A percentile compares a stretch with the other conserved stretches of the same genome.
Conservation (phyloP, 306 rosid species). For the Cicer yamashitae region DNA sequence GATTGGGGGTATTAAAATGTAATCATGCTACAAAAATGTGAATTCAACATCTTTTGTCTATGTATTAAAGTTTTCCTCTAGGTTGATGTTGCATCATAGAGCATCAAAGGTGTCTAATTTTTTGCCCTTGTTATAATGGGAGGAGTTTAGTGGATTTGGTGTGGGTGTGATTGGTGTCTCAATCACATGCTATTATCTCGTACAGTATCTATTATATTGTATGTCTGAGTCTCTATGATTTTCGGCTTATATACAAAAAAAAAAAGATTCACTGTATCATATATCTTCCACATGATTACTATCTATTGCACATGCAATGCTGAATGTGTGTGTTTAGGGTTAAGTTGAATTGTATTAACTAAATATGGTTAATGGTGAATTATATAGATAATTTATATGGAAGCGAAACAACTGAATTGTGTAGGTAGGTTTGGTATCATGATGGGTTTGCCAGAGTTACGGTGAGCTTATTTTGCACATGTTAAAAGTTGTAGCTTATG, state of each 20-base stretch:
- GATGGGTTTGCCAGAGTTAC: too few species aligned
- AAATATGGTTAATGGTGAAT: neutral
- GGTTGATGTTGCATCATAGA: conserved; percentile 55
- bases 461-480: too few species aligned
- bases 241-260: conserved; percentile 57
- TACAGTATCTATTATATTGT: conserved; percentile 63
- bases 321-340: neutral
- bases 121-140: conserved; percentile 55
- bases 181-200: conserved; percentile 53
- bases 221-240: conserved; percentile 64
- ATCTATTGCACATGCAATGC: conserved; percentile 31
- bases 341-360: neutral
- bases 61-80: conserved; percentile 57
- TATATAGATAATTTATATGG: neutral
- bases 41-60: conserved; percentile 53
- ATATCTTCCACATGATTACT: conserved; percentile 7
- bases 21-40: conserved; percentile 46
- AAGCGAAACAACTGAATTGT: neutral
- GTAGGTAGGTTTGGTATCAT: too few species aligned
- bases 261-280: conserved; percentile 48
- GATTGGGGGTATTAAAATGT: conserved; percentile 63
- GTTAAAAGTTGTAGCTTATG: too few species aligned
- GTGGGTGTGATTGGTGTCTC: conserved; percentile 67
- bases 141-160: conserved; percentile 65
- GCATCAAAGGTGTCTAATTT: conserved; percentile 63